Conservation (phyloP, 371 early-diverging fungal species). For the Mycotypha africana region DNA sequence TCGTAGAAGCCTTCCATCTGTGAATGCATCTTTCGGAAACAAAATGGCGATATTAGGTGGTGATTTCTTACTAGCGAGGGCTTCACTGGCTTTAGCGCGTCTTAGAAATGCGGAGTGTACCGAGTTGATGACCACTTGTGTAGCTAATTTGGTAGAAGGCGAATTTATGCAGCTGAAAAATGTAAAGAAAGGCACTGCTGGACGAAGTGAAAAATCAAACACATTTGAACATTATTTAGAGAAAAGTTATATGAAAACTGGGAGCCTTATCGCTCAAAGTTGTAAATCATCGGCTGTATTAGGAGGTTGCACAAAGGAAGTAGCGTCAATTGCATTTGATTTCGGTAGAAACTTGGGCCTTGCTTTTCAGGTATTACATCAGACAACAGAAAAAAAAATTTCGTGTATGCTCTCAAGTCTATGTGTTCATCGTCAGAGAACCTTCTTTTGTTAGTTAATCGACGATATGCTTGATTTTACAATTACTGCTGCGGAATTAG, state of each 20-base stretch:
- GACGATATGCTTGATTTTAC: conserved; percentile 95
- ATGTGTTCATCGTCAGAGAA: no score
- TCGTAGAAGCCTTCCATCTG: conserved; percentile 39
- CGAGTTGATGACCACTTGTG: conserved; percentile 87
- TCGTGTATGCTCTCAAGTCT: neutral
- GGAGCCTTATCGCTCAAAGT: conserved; percentile 86
- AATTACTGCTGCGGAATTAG: conserved; percentile 70
- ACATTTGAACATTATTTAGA: conserved; percentile 83
- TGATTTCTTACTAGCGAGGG: conserved; percentile 90
- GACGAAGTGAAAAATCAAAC: conserved; percentile 33
- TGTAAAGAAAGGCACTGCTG: conserved; percentile 43
- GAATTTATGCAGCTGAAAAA: conserved; percentile 95
- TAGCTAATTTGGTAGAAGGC: conserved; percentile 93
- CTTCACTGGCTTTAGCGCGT: conserved; percentile 85
- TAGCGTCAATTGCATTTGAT: conserved; percentile 70
- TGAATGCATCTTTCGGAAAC: conserved; percentile 89
- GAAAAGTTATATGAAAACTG: conserved; percentile 91
- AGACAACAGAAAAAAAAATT: neutral
- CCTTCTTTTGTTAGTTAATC: conserved; percentile 72
- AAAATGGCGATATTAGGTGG: conserved; percentile 96
- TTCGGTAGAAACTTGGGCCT: conserved; percentile 89
- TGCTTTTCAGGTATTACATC: conserved; percentile 76
- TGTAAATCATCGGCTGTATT: conserved; percentile 80
- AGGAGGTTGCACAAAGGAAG: conserved; percentile 64
- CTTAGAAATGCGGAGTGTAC: conserved; percentile 87